Evolutionary conservation across 176 grass and related monocot species (phyloP).

Genomic region (Oryza meridionalis): DNA sequence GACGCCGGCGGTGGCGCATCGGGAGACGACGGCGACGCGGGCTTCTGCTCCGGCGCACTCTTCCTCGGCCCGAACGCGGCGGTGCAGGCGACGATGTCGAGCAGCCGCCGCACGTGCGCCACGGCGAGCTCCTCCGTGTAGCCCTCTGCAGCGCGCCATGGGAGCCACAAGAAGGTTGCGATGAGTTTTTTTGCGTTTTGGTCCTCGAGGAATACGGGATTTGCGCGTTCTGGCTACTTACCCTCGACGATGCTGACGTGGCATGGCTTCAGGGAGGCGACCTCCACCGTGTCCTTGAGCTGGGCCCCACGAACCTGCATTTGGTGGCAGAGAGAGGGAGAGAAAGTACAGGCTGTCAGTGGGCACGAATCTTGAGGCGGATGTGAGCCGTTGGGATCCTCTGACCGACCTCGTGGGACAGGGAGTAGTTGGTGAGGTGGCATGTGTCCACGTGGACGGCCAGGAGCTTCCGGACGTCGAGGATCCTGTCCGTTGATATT

Average conservation of each 20-base stretch:
- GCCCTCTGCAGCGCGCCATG: conserved; percentile 70
- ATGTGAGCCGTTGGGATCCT: neutral
- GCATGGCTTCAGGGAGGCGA: conserved; percentile 75
- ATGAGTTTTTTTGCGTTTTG: neutral
- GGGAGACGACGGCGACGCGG: neutral
- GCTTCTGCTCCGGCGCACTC: conserved; percentile 34
- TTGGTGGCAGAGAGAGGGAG: neutral
- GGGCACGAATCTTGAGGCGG: conserved; percentile 13
- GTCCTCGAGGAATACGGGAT: neutral
- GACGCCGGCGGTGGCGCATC: conserved; percentile 35
- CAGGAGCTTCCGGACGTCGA: conserved; percentile 81
- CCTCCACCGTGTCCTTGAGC: conserved; percentile 83
- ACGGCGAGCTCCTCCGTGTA: conserved; percentile 93
- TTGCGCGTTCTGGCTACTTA: conserved; percentile 23
- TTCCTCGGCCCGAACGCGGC: conserved; percentile 67
- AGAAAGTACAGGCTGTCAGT: neutral
- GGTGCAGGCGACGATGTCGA: conserved; percentile 91
- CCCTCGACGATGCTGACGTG: conserved; percentile 83
- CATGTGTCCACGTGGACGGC: conserved; percentile 88
- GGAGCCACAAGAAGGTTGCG: neutral
- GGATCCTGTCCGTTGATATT: conserved; percentile 86
- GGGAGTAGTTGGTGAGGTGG: conserved; percentile 82
- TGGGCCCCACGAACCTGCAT: conserved; percentile 67
- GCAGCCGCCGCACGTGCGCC: conserved; percentile 75
- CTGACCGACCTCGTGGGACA: conserved; percentile 70